Evolutionary conservation across 441 rosid genomes (phyloP), one percentile per base, ranked within the genome.

Genomic region (Gossypium aridum): DNA sequence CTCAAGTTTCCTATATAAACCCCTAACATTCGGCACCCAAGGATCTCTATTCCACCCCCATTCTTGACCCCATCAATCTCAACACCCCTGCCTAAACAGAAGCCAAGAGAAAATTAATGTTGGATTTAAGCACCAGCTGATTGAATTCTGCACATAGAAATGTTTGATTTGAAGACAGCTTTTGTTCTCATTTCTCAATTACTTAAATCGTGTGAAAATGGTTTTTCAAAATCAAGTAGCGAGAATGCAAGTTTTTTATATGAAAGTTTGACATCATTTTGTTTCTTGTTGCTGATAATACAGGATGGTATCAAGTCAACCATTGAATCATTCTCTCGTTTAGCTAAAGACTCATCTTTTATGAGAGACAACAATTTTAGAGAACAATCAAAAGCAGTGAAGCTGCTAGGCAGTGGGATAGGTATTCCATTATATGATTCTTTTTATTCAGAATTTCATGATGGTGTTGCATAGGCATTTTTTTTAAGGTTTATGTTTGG

Each of bases 281-380:
- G 45, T 72, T 25, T 64, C 64, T 53, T 70, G 67, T 75, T 79
- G 80, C 74, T 89, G 70, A 71, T 84, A 73, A 28, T 64, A 66
- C 88, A 95, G 99, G 97, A 93, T 73, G 97, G 98, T 43, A 78
- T 93, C 64, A 78, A 85, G 19, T 83, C 78, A 80, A 95, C 99
- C 1, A 59, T 90, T 77, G 84, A 85, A 62, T 87, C 98, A 74
- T 87, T 88, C 78, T 82, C 90, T 82, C 86, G 82, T 73, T 81
- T 87, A 76, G 86, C 84, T 79, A 83, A 83, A 80, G 89, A 84
- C 70, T 74, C 85, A 37, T 70, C 85, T 78, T 66, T 76, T 54
- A 54, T 45, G 64, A 78, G 71, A 70, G 78, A 51, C 66, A 67
- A 75, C 55, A 80, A 87, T 76, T 73, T 75, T 14, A 70, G 77